A percentile compares a stretch with the other conserved stretches of the same genome.
phyloP scores from a whole-genome alignment of 2,329 filamentous ascomycete species.

The Pyrenochaeta sp. region DNA sequence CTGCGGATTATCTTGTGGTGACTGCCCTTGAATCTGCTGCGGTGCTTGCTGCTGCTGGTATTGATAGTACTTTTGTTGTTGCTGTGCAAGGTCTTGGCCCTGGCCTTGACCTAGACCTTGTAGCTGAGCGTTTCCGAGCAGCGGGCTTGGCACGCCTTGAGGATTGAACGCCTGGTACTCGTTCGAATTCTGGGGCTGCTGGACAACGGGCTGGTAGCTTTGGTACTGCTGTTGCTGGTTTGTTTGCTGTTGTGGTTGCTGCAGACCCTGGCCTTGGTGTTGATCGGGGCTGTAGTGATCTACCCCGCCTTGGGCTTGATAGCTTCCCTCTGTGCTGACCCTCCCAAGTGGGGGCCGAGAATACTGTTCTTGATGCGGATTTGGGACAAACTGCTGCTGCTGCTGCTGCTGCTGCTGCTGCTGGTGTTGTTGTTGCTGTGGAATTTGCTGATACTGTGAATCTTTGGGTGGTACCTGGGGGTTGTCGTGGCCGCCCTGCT shows the following conservation, averaged over 20 bases:
- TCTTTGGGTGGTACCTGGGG: slow-evolving; percentile 50
- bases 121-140: slow-evolving; percentile 38
- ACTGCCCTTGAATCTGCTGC: slow-evolving; percentile 36
- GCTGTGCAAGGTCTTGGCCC: slow-evolving; percentile 35
- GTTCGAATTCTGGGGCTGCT: slow-evolving; percentile 30
- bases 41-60: slow-evolving; percentile 39
- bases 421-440: slow-evolving; percentile 14
- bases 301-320: slow-evolving; percentile 49
- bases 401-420: slow-evolving; percentile 25
- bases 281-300: slow-evolving; percentile 50
- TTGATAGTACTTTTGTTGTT: slow-evolving; percentile 43
- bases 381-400: slow-evolving; percentile 35
- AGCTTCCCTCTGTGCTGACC: slow-evolving; percentile 50
- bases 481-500: slow-evolving; percentile 38
- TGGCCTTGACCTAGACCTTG: too few relatives aligned
- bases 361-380: slow-evolving; percentile 43
- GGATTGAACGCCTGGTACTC: slow-evolving; percentile 47
- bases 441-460: slow-evolving; percentile 38
- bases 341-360: slow-evolving; percentile 49
- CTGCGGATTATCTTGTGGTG: slow-evolving; percentile 35
- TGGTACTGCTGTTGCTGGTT: slow-evolving; percentile 39
- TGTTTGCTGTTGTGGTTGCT: slow-evolving; percentile 36
- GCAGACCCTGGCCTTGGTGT: slow-evolving; percentile 36
- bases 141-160: slow-evolving; percentile 40
- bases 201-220: slow-evolving; percentile 37